A percentile compares a stretch with the other conserved stretches of the same genome.
Conservation (phyloP, 2,329 filamentous ascomycete species). For the Cercospora berteroae region DNA sequence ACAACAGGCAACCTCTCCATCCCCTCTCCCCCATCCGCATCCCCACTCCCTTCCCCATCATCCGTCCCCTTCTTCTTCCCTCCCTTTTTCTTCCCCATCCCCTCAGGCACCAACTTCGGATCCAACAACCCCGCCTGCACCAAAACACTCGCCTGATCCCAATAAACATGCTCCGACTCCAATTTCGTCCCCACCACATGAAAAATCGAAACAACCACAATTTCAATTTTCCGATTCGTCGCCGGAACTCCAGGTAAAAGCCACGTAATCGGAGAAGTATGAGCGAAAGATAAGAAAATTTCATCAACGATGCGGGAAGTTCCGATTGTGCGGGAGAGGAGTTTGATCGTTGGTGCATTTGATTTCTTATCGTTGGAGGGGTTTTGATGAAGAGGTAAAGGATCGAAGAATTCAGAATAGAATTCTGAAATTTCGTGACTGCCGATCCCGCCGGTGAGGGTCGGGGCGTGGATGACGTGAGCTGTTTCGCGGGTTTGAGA, state of each 20-base stretch:
- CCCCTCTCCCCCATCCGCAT: background rate
- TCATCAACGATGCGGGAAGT: conserved; percentile 62
- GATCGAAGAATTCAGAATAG: conserved; percentile 58
- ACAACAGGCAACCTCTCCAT: conserved; percentile 47
- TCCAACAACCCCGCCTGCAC: conserved; percentile 59
- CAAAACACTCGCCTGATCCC: conserved; percentile 61
- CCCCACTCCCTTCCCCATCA: conserved; percentile 35
- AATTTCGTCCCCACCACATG: conserved; percentile 54
- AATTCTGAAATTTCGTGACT: conserved; percentile 48
- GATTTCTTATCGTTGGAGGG: conserved; percentile 13
- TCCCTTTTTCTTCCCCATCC: conserved; percentile 40
- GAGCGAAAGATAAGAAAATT: conserved; percentile 56
- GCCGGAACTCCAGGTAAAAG: conserved; percentile 58
- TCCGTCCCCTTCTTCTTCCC: background rate
- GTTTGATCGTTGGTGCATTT: conserved; percentile 46
- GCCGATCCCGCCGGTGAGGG: conserved; percentile 48
- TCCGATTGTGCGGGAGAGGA: conserved; percentile 59
- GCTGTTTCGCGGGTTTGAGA: conserved; percentile 41
- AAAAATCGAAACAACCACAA: conserved; percentile 56
- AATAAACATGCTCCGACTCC: conserved; percentile 59
- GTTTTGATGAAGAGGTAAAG: conserved; percentile 48
- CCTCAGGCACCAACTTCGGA: conserved; percentile 53
- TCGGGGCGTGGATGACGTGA: conserved; percentile 46
- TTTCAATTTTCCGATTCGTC: conserved; percentile 57
- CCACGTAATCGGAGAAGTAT: conserved; percentile 58